Evolutionary conservation across 192 early-diverging fungal species (phyloP).

Genomic region (Podila clonocystis): DNA sequence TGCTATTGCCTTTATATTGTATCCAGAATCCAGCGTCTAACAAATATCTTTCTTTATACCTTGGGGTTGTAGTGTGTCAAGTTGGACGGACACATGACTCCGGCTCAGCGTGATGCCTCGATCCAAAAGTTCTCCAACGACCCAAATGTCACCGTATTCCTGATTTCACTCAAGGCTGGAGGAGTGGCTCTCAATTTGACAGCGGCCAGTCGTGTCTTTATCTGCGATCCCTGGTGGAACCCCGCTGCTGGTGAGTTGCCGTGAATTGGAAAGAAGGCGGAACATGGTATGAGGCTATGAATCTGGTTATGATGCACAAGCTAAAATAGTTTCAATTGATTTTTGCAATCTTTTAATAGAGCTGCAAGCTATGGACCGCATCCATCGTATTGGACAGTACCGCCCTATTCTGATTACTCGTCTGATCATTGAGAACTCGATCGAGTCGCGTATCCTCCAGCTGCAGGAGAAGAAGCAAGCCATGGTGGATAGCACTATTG

Average conservation of each 20-base stretch:
- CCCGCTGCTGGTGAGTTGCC: conserved; percentile 52
- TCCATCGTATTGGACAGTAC: conserved; percentile 92
- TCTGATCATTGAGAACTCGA: conserved; percentile 93
- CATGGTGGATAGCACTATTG: conserved; percentile 89
- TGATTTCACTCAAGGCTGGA: conserved; percentile 92
- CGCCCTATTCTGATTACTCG: conserved; percentile 90
- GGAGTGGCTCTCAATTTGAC: conserved; percentile 94
- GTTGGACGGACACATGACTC: conserved; percentile 91
- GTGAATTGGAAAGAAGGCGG: not conserved
- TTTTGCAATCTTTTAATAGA: conserved; percentile 49
- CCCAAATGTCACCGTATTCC: conserved; percentile 85
- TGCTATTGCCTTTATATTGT: too few species aligned
- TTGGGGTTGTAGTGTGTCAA: conserved; percentile 62
- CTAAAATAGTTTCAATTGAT: too few species aligned
- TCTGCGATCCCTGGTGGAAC: conserved; percentile 74
- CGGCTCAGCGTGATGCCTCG: conserved; percentile 75
- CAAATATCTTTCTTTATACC: not conserved
- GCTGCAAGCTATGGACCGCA: conserved; percentile 95
- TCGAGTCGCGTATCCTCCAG: conserved; percentile 90
- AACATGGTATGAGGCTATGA: too few species aligned
- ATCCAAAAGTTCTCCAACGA: conserved; percentile 79
- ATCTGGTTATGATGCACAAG: too few species aligned
- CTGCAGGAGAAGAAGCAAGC: conserved; percentile 95
- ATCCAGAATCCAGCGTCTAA: too few species aligned
- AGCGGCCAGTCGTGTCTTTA: conserved; percentile 86